A percentile compares a stretch with the other conserved stretches of the same genome.
These are phyloP conservation scores for Microcyclosporella mali DNA, from an alignment of 2,329 filamentous ascomycete genomes.

Conservation along the genomic window DNA sequence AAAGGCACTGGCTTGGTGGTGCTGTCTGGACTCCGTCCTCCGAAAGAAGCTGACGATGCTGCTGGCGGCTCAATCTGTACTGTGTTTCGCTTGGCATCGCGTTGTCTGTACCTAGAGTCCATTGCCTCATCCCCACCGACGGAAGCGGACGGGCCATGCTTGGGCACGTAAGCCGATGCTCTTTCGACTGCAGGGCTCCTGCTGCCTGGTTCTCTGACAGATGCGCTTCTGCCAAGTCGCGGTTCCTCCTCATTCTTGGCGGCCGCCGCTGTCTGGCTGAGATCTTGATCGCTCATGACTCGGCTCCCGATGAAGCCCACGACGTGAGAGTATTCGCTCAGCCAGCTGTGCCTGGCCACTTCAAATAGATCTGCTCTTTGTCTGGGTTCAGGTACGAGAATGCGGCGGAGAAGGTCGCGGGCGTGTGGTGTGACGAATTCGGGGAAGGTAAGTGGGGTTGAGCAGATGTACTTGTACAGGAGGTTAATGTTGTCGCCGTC, in stretches of 20 bases:
- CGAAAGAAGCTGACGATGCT: constrained; percentile 74
- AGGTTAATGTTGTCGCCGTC: constrained; percentile 99
- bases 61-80: constrained; percentile 93
- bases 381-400: constrained; percentile 88
- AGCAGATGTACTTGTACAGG: constrained; percentile 98
- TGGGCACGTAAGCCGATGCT: constrained; percentile 11
- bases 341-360: constrained; percentile 94
- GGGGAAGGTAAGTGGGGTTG: constrained; percentile 91
- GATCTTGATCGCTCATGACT: constrained; percentile 79
- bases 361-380: constrained; percentile 95
- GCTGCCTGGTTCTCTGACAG: constrained; percentile 76
- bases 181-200: constrained; percentile 20
- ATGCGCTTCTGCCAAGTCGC: constrained; percentile 74
- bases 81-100: constrained; percentile 86
- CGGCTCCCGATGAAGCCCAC: constrained; percentile 96
- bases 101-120: constrained; percentile 47
- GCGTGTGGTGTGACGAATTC: constrained; percentile 98
- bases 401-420: constrained; percentile 82
- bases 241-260: constrained; percentile 47
- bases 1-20: constrained; percentile 6
- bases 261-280: constrained; percentile 69
- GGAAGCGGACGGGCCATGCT: constrained; percentile 16
- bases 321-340: constrained; percentile 93
- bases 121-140: constrained; percentile 20
- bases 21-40: constrained; percentile 42